Conservation (phyloP, 2,329 filamentous ascomycete genomes). For the Botrytis galanthina region DNA sequence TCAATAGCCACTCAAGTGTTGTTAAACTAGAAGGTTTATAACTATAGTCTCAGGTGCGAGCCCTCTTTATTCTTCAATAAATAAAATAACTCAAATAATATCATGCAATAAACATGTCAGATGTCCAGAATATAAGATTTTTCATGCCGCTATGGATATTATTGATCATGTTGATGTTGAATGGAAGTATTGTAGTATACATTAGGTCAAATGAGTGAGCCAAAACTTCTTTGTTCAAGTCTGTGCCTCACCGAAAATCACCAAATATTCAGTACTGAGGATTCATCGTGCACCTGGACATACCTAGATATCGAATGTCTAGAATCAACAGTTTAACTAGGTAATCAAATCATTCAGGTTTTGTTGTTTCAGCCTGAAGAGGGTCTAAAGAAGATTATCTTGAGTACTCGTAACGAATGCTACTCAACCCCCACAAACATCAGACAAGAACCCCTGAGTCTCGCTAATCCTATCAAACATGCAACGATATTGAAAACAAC, state of each 20-base stretch:
- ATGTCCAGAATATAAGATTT: fast-evolving
- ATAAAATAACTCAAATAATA: background rate
- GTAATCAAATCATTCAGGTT: background rate
- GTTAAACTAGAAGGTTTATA: background rate
- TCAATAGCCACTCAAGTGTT: background rate
- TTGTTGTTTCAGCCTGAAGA: background rate
- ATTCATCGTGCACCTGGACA: background rate
- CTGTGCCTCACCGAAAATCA: background rate
- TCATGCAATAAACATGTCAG: background rate
- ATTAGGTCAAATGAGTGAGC: background rate
- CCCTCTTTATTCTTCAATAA: background rate
- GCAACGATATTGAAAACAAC: background rate
- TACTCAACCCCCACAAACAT: background rate
- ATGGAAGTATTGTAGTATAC: background rate
- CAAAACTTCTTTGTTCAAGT: background rate
- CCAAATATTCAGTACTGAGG: background rate
- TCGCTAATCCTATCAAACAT: background rate
- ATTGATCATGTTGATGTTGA: background rate
- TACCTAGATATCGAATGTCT: background rate
- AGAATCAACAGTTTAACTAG: background rate
- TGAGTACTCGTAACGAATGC: background rate
- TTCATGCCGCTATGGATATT: background rate
- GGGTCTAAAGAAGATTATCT: background rate
- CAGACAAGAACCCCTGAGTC: constrained; percentile 2
- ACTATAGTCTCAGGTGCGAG: no score